Evolutionary conservation across 352 stramenopile species (phyloP).

Genomic region (Phytopythium helicoides): DNA sequence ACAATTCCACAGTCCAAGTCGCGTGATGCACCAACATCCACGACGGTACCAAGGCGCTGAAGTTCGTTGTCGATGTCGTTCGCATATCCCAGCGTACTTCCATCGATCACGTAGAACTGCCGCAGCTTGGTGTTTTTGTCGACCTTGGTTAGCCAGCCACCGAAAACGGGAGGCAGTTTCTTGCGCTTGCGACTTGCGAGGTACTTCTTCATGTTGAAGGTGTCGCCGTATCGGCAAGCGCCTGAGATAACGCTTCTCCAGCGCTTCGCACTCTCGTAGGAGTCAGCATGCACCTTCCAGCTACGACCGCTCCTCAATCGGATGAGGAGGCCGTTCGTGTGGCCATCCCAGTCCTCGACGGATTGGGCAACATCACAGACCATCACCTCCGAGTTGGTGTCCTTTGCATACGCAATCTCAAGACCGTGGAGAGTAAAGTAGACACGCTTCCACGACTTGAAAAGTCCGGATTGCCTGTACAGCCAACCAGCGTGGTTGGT

Average conservation of each 20-base stretch:
- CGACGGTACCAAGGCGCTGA: constrained; percentile 56
- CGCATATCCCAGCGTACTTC: constrained; percentile 58
- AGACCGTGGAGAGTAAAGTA: constrained; percentile 80
- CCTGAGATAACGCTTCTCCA: constrained; percentile 67
- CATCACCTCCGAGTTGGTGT: constrained; percentile 64
- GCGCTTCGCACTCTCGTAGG: constrained; percentile 73
- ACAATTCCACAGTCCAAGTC: constrained; percentile 70
- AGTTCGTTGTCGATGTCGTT: constrained; percentile 82
- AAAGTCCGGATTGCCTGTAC: constrained; percentile 69
- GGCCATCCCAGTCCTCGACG: constrained; percentile 67
- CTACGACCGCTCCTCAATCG: constrained; percentile 57
- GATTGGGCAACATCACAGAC: constrained; percentile 57
- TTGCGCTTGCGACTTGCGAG: constrained; percentile 63
- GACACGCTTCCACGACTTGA: constrained; percentile 80
- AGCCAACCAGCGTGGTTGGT: constrained; percentile 81
- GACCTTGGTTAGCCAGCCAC: constrained; percentile 74
- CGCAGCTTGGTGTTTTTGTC: constrained; percentile 41
- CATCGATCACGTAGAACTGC: constrained; percentile 80
- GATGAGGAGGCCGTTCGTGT: constrained; percentile 69
- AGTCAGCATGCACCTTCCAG: constrained; percentile 73
- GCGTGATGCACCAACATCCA: constrained; percentile 58
- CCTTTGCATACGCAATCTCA: constrained; percentile 68
- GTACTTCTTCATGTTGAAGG: constrained; percentile 71
- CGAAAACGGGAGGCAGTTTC: constrained; percentile 63
- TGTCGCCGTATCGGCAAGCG: constrained; percentile 41